Evolutionary conservation across 2,329 filamentous ascomycete species (phyloP).

Genomic region (Neonectria magnoliae): DNA sequence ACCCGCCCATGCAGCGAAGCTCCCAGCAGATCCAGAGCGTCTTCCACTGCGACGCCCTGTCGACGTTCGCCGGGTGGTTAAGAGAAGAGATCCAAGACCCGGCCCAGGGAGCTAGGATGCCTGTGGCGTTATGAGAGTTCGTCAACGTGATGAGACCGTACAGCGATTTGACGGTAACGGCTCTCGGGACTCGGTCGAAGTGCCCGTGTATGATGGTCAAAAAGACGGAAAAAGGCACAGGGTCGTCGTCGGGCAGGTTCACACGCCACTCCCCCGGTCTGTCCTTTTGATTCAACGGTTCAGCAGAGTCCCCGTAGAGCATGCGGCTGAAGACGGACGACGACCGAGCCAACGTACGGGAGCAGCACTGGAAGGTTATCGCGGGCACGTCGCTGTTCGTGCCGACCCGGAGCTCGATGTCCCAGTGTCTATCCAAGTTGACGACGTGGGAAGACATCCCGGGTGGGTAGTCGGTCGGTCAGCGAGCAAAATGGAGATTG

Average conservation of each 20-base stretch:
- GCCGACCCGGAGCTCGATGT: conserved; percentile 9
- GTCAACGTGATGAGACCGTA: conserved; percentile 41
- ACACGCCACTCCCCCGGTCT: conserved; percentile 32
- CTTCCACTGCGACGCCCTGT: conserved; percentile 30
- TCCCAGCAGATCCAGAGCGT: conserved; percentile 45
- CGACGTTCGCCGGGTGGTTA: conserved; percentile 19
- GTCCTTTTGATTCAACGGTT: conserved; percentile 24
- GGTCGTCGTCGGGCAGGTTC: conserved; percentile 44
- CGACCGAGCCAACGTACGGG: conserved; percentile 37
- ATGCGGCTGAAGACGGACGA: conserved; percentile 39
- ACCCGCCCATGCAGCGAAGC: conserved; percentile 31
- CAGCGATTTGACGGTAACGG: conserved; percentile 30
- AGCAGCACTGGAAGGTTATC: conserved; percentile 37
- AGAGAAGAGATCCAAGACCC: conserved; percentile 27
- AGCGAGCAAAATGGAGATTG: not conserved
- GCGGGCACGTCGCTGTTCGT: not conserved
- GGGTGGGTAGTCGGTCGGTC: not conserved
- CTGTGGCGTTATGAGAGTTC: conserved; percentile 44
- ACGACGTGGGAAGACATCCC: conserved; percentile 10
- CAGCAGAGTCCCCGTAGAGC: conserved; percentile 38
- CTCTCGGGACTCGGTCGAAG: conserved; percentile 37
- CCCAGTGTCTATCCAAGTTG: conserved; percentile 8
- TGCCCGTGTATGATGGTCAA: conserved; percentile 44
- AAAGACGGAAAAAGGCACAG: conserved; percentile 39
- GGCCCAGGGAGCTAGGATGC: conserved; percentile 37